Conservation (phyloP, 2,329 filamentous ascomycete species). For the Trichoderma lentiforme region DNA sequence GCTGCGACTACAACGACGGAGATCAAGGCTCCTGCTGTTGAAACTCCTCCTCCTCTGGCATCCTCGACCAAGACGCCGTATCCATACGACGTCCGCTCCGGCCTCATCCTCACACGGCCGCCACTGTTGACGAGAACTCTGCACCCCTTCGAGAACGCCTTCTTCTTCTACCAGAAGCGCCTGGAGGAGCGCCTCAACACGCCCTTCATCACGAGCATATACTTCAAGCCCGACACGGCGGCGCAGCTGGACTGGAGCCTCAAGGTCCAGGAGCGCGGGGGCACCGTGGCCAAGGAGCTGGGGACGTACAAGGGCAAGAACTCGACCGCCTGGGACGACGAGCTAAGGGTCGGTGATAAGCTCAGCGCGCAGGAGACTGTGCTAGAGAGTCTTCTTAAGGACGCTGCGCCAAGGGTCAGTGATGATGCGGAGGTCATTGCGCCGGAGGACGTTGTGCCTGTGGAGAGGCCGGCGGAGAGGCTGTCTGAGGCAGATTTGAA, state of each 20-base stretch:
- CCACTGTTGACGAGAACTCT: conserved; percentile 82
- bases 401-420: conserved; percentile 64
- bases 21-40: conserved; percentile 23
- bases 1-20: conserved; percentile 24
- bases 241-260: conserved; percentile 85
- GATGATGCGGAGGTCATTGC: conserved; percentile 59
- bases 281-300: conserved; percentile 77
- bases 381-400: conserved; percentile 67
- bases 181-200: conserved; percentile 88
- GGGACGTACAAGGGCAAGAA: conserved; percentile 74
- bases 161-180: conserved; percentile 95
- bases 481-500: conserved; percentile 74
- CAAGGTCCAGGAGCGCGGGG: conserved; percentile 70
- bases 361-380: conserved; percentile 62
- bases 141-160: conserved; percentile 85
- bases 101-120: conserved; percentile 82
- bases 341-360: conserved; percentile 71
- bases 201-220: conserved; percentile 87
- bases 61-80: conserved; percentile 21
- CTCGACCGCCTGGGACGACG: conserved; percentile 82
- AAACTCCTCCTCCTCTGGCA: conserved; percentile 19
- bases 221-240: conserved; percentile 88
- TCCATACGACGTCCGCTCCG: conserved; percentile 53
- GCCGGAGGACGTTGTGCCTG: conserved; percentile 58
- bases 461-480: conserved; percentile 68